phyloP scores from a whole-genome alignment of 2,329 filamentous ascomycete species.

The Colletotrichum musicola region DNA sequence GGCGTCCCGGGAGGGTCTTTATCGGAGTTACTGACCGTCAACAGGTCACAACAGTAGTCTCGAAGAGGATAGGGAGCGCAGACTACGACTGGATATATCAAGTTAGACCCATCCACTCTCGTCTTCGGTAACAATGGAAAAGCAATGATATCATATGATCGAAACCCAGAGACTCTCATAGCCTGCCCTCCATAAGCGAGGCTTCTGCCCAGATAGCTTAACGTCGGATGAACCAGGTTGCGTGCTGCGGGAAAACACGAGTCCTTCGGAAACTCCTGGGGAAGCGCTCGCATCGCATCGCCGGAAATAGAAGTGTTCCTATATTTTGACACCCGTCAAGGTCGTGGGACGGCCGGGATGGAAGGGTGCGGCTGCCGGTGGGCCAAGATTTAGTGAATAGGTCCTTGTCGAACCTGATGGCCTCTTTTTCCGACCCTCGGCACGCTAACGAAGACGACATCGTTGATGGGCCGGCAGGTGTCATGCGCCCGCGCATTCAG shows the following conservation, averaged over 20 bases:
- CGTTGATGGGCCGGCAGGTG: constrained; percentile 27
- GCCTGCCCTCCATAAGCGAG: neutral
- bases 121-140: neutral
- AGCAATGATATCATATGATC: constrained; percentile 29
- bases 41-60: neutral
- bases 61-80: neutral
- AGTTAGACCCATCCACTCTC: neutral
- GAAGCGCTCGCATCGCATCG: constrained; percentile 10
- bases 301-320: constrained; percentile 14
- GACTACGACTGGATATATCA: constrained; percentile 18
- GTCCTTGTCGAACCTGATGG: neutral
- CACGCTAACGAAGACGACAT: neutral
- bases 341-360: neutral
- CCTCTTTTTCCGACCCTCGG: neutral
- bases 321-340: constrained; percentile 19
- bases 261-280: constrained; percentile 2
- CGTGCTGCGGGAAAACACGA: neutral
- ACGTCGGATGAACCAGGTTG: constrained; percentile 32
- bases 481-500: constrained; percentile 21
- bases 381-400: neutral
- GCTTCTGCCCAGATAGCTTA: constrained; percentile 5
- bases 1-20: neutral
- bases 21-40: neutral
- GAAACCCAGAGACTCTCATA: neutral
- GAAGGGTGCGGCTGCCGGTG: too few relatives aligned